phyloP scores from a whole-genome alignment of 2,329 filamentous ascomycete genomes.

The Xylariales sp. region DNA sequence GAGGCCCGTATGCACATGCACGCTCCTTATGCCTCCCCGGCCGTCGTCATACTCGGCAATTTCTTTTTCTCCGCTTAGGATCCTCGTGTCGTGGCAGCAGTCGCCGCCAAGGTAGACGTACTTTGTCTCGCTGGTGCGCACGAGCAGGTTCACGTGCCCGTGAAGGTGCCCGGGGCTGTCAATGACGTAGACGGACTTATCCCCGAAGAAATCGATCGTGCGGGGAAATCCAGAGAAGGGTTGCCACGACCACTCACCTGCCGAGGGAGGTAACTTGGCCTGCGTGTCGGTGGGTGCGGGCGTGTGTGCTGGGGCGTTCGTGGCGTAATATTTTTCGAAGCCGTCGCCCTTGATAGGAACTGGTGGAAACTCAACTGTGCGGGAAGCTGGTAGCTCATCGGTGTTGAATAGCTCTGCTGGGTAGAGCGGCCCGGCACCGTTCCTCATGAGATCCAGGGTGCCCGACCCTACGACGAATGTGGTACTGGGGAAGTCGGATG shows the following conservation, averaged over 20 bases:
- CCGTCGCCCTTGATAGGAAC: constrained; percentile 30
- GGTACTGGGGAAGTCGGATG: constrained; percentile 60
- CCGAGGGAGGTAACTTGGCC: constrained; percentile 39
- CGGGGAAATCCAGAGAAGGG: constrained; percentile 57
- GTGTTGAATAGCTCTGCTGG: constrained; percentile 48
- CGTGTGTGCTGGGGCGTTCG: constrained; percentile 40
- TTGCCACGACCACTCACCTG: constrained; percentile 53
- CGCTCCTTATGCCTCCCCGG: constrained; percentile 58
- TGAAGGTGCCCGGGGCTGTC: constrained; percentile 63
- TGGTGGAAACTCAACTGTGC: constrained; percentile 57
- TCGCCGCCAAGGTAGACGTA: constrained; percentile 65
- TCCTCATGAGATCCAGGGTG: constrained; percentile 55
- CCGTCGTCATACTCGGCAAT: constrained; percentile 63
- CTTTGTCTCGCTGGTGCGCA: constrained; percentile 51
- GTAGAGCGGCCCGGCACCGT: constrained; percentile 47
- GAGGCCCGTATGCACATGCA: constrained; percentile 61
- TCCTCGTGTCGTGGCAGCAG: constrained; percentile 63
- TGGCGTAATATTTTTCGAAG: constrained; percentile 27
- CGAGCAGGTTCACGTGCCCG: constrained; percentile 64
- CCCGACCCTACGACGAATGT: constrained; percentile 64
- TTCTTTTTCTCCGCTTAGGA: constrained; percentile 62
- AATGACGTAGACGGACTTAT: constrained; percentile 60
- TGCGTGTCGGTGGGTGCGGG: constrained; percentile 23
- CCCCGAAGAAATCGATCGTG: constrained; percentile 59
- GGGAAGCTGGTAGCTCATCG: constrained; percentile 45